Evolutionary conservation across 495 filamentous ascomycete species (phyloP).

Genomic region (Hypoxylon fuscum): DNA sequence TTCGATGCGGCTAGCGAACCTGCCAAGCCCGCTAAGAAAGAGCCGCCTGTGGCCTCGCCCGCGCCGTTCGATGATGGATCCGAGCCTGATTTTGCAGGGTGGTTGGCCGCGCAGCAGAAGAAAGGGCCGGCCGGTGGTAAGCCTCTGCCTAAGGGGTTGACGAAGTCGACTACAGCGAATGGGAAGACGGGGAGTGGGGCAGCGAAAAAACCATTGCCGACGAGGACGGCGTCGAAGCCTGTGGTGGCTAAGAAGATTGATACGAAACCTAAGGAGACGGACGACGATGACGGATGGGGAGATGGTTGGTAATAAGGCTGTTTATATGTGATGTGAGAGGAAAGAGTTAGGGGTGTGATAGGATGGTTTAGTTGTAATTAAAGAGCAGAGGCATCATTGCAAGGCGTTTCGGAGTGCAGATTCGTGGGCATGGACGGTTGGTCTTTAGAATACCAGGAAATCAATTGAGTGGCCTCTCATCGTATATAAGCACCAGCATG

Average conservation of each 20-base stretch:
- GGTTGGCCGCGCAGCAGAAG: constrained; percentile 83
- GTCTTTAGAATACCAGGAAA: constrained; percentile 1
- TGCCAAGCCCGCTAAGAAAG: constrained; percentile 36
- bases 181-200: constrained; percentile 51
- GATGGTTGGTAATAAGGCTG: constrained; percentile 65
- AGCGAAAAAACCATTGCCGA: constrained; percentile 45
- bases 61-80: constrained; percentile 79
- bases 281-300: constrained; percentile 72
- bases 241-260: constrained; percentile 60
- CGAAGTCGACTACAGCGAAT: constrained; percentile 54
- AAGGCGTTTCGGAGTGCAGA: constrained; percentile 26
- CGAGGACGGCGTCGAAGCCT: constrained; percentile 45
- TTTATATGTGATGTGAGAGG: not conserved
- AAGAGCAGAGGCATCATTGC: constrained; percentile 12
- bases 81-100: constrained; percentile 93
- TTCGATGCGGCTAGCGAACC: constrained; percentile 48
- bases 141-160: constrained; percentile 78
- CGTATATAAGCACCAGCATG: too few relatives aligned
- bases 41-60: constrained; percentile 42
- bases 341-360: too few relatives aligned
- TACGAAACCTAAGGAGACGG: constrained; percentile 63
- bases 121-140: constrained; percentile 67
- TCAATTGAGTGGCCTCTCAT: not conserved
- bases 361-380: not conserved
- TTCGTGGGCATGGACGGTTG: not conserved